Evolutionary conservation across 371 early-diverging fungal species (phyloP), one percentile per base, ranked within the genome.

Genomic region (Smittium mucronatum): DNA sequence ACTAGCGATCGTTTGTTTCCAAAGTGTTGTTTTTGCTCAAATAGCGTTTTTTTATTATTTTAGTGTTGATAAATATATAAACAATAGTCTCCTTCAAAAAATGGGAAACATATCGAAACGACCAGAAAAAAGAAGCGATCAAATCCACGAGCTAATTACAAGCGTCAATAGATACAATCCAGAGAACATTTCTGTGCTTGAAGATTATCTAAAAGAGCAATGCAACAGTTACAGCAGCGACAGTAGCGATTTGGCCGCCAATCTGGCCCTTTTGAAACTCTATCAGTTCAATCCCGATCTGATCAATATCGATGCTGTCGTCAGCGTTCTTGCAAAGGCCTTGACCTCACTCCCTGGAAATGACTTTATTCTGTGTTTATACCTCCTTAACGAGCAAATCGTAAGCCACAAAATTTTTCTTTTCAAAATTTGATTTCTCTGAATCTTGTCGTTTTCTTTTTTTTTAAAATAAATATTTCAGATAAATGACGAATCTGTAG

Each of bases 151-250:
- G 34, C 78, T 91, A 70, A 86, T 92, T 63, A 86, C 86, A 59
- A 87, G 87, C 68, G 88, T 91, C 36, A 88, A 90, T 76, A 86
- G 91, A 70, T 94, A 93, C 87, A 92, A 94, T 77, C 91, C 92
- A 58, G 88, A 90, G 70, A 93, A 93, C 75, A 80, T 89, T 66
- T 80, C 84, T 64, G 80, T 87, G 25, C 83, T 94, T 15, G 93
- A 93, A 75, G 87, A 85, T 60, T 93, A 95, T 78, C 84, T 93
- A 29, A 82, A 80, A 30, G 79, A 83, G 28, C 94, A 93, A 79
- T 89, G 91, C 80, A 75, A 75, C 70, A 78, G 76, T 57, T 65
- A 32, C 34, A 70, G 78, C n/a, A 77, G 76, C 34, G 80, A 83
- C 36, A 84, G 81, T 73, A 85, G 82, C 79, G 94, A 94, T 81